phyloP scores from a whole-genome alignment of 208 protist genomes.

The Crithidia thermophila region DNA sequence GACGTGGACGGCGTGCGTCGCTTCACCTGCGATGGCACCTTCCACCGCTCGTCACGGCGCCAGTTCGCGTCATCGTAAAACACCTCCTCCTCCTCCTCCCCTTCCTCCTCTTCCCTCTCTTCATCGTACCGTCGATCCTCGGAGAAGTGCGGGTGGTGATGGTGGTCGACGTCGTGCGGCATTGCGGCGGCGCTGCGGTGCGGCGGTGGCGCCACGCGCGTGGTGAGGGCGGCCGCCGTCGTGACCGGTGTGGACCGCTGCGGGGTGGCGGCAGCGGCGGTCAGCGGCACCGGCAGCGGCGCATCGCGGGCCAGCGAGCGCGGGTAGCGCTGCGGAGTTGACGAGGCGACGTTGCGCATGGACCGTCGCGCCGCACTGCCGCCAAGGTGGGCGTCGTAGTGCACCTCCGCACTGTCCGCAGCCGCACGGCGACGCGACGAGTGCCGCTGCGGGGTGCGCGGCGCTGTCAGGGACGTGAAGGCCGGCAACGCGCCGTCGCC shows the following conservation, averaged over 20 bases:
- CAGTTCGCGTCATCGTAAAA: conserved; percentile 12
- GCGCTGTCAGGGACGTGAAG: neutral
- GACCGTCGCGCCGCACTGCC: neutral
- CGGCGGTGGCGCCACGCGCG: neutral
- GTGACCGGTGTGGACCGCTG: conserved; percentile 18
- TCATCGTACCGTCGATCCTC: no score
- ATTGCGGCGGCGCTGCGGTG: neutral
- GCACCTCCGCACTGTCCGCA: neutral
- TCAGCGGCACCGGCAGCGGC: neutral
- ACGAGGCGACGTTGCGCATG: neutral
- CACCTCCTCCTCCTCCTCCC: conserved; percentile 6
- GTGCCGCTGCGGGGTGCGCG: conserved; percentile 5
- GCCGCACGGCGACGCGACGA: neutral
- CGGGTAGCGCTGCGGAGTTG: conserved; percentile 21
- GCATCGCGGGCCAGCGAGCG: conserved; percentile 24
- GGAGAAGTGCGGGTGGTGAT: neutral
- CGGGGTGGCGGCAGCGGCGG: neutral
- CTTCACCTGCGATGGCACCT: neutral
- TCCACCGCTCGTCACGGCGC: neutral
- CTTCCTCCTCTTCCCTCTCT: neutral
- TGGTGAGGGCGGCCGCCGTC: neutral
- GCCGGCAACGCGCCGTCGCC: neutral
- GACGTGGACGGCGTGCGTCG: neutral
- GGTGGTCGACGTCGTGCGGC: neutral
- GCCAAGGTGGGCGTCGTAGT: conserved; percentile 2